Conservation (phyloP, 345 rosid species). For the Citrus trifoliata region DNA sequence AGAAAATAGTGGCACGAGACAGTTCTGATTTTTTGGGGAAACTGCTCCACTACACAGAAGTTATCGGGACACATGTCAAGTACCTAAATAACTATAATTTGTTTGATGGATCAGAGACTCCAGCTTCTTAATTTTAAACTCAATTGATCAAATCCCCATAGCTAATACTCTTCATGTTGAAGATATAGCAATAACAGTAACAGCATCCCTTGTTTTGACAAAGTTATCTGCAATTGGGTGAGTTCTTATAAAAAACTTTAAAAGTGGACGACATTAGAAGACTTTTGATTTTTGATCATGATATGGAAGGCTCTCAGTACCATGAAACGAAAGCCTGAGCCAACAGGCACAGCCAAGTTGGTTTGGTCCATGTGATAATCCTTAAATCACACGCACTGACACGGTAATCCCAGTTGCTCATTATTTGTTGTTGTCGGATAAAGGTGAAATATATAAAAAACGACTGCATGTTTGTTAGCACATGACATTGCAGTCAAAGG, state of each 20-base stretch:
- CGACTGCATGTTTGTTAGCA: slow-evolving; percentile 26
- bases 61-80: slow-evolving; percentile 22
- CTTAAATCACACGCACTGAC: slow-evolving; percentile 14
- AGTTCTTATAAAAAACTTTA: background rate
- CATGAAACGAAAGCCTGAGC: background rate
- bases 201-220: background rate
- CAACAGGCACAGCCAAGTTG: background rate
- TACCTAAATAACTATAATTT: background rate
- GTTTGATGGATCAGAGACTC: background rate
- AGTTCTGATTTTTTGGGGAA: slow-evolving; percentile 17
- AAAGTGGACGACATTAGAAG: background rate
- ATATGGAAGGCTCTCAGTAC: background rate
- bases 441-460: background rate
- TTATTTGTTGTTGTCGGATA: background rate
- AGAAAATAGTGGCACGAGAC: slow-evolving; percentile 10
- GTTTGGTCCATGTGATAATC: background rate
- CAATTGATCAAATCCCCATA: background rate
- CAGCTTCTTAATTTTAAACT: background rate
- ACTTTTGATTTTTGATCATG: background rate
- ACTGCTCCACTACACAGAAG: slow-evolving; percentile 36
- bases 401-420: background rate
- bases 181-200: background rate
- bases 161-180: background rate
- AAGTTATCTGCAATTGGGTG: background rate
- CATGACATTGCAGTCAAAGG: slow-evolving; percentile 29